A percentile compares a stretch with the other conserved stretches of the same genome.
Evolutionary conservation across 2,329 filamentous ascomycete species (phyloP).

Genomic region (Ophioceras dolichostomum): DNA sequence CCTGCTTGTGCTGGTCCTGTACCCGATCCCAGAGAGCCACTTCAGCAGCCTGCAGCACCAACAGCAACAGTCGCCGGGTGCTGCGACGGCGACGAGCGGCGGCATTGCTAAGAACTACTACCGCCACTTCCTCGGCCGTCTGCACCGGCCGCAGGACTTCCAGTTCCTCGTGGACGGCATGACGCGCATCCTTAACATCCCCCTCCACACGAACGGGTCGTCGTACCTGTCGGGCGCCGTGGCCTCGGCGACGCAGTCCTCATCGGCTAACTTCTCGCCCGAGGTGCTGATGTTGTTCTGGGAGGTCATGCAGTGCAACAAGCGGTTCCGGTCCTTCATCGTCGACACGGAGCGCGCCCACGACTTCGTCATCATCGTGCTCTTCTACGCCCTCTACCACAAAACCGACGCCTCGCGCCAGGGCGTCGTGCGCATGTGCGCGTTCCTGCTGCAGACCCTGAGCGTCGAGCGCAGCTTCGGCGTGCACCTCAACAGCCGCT

Average conservation of each 20-base stretch:
- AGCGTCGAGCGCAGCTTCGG: conserved; percentile 90
- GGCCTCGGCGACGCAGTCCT: neutral
- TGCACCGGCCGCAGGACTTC: conserved; percentile 92
- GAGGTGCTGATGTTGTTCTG: conserved; percentile 97
- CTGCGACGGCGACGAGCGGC: conserved; percentile 48
- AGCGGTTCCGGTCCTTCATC: conserved; percentile 90
- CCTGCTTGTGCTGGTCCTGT: conserved; percentile 72
- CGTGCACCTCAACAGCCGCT: conserved; percentile 75
- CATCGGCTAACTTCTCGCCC: conserved; percentile 63
- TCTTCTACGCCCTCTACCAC: conserved; percentile 89
- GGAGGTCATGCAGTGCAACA: conserved; percentile 96
- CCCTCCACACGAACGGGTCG: conserved; percentile 75
- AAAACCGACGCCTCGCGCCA: conserved; percentile 79
- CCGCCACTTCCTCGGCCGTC: conserved; percentile 77
- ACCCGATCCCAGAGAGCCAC: conserved; percentile 65
- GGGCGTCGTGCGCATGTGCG: conserved; percentile 89
- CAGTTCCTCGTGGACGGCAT: conserved; percentile 95
- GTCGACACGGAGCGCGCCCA: conserved; percentile 90
- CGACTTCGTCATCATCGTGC: conserved; percentile 79
- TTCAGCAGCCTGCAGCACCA: no score
- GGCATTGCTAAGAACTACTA: conserved; percentile 98
- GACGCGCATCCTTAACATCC: conserved; percentile 83
- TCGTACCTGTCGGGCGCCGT: conserved; percentile 60
- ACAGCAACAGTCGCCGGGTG: no score
- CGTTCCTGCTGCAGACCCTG: conserved; percentile 90